Conservation (phyloP, 2,329 filamentous ascomycete genomes). For the Epichloe elymi region DNA sequence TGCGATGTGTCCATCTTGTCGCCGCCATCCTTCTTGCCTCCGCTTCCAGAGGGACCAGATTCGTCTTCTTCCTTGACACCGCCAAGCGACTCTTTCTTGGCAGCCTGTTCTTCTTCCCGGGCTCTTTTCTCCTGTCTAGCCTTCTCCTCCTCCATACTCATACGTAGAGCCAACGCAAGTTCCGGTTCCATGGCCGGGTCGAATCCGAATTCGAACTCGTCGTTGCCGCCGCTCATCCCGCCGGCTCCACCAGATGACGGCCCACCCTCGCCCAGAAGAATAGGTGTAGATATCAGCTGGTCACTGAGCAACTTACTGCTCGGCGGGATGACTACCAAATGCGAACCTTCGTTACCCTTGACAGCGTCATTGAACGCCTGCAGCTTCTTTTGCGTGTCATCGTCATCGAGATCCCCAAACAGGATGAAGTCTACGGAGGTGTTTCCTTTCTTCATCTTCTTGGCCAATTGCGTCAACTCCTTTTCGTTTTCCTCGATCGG, state of each 20-base stretch:
- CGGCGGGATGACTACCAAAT: conserved; percentile 81
- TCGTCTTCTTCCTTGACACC: conserved; percentile 72
- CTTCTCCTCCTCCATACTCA: conserved; percentile 98
- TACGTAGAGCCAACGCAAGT: conserved; percentile 81
- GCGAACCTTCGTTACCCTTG: conserved; percentile 80
- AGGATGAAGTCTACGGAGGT: conserved; percentile 89
- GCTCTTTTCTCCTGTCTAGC: conserved; percentile 80
- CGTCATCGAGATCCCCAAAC: conserved; percentile 86
- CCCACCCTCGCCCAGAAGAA: conserved; percentile 70
- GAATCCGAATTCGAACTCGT: conserved; percentile 64
- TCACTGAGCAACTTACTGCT: conserved; percentile 88
- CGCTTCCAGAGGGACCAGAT: conserved; percentile 36
- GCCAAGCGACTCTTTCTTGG: conserved; percentile 65
- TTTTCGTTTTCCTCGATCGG: conserved; percentile 83
- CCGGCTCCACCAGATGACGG: conserved; percentile 30
- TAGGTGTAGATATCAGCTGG: conserved; percentile 77
- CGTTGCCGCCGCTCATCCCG: conserved; percentile 46
- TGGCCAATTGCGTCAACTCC: conserved; percentile 75
- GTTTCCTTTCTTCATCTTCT: conserved; percentile 98
- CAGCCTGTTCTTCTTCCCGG: conserved; percentile 57
- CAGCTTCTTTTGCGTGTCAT: conserved; percentile 81
- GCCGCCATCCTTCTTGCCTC: conserved; percentile 24
- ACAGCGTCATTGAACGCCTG: conserved; percentile 87
- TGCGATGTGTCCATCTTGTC: conserved; percentile 86
- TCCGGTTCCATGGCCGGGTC: conserved; percentile 89